Base-by-base conservation (phyloP, 768 basidiomycete genomes). In the Auricularia heimuer region DNA sequence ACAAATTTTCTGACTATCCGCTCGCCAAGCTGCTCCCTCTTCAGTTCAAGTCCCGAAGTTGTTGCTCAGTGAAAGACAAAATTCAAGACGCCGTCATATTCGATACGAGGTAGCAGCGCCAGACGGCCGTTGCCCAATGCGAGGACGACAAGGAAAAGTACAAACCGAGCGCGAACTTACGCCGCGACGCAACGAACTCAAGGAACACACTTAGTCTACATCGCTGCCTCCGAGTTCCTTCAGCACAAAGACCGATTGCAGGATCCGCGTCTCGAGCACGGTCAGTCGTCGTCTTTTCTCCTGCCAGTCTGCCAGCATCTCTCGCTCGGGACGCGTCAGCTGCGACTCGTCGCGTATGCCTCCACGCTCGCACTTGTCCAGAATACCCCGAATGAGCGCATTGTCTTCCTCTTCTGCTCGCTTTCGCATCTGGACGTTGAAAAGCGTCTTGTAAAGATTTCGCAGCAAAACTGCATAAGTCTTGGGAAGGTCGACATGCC, bases 401-500 rank as follows among this genome's bases (percentile, higher is more conserved):
- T 67, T 61, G 61, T 84, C 83, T 65, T 89, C 88, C 66, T 84
- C 76, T 72, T 98, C 95, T 3, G 86, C 82, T 67, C 84, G 81
- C 67, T 87, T 81, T 61, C 94, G 84, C 70, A 82, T 80, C 35
- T 85, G 79, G 67, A 97, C 86, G 73, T 99, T 98, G 73, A 84
- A 93, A 63, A 98, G 72, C 0, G 90, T 92, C 76, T 98, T 96
- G 81, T 95, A 95, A 42, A 95, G 77, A 68, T 84, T 84, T 36
- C 83, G 83, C 16, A 96, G 77, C 24, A 97, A 80, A 11, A 87
- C 80, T 24, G 88, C 85, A 71, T 90, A 92, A 10, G 91, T 90
- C 72, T 93, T 90, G 42, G 83, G 78, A 8, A 92, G 81, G 76
- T 98, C 93, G 62, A 97, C 89, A 74, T 89, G 88, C 96, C 95